Conservation (phyloP, 805 yeast species). For the Barnettozyma vustinii region DNA sequence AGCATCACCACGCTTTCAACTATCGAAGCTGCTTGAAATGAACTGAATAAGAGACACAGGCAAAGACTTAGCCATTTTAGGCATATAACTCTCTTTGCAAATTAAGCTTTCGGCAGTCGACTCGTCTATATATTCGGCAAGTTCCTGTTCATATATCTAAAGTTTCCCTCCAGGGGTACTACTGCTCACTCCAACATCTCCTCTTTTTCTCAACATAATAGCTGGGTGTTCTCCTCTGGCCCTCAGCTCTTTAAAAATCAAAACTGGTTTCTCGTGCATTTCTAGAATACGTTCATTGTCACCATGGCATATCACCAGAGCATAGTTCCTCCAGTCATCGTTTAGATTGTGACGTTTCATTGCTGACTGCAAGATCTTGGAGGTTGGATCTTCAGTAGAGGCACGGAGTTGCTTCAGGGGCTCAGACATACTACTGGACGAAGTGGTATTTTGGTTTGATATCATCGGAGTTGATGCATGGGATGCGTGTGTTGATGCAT, state of each 20-base stretch:
- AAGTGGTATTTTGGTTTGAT: background rate
- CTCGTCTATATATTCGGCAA: background rate
- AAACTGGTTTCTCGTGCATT: constrained; percentile 83
- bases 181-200: constrained; percentile 35
- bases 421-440: constrained; percentile 33
- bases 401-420: constrained; percentile 82
- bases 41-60: too few species aligned
- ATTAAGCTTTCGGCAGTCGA: background rate
- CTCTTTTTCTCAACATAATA: constrained; percentile 84
- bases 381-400: constrained; percentile 86
- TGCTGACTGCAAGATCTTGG: constrained; percentile 81
- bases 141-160: constrained; percentile 10
- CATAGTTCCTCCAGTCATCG: constrained; percentile 84
- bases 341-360: constrained; percentile 78
- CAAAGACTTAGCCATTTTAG: too few species aligned
- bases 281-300: constrained; percentile 83
- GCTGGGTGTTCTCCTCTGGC: constrained; percentile 86
- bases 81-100: too few species aligned
- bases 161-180: constrained; percentile 41
- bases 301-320: constrained; percentile 83
- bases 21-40: too few species aligned
- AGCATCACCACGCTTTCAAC: too few species aligned
- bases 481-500: background rate
- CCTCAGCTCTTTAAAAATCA: constrained; percentile 75
- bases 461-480: background rate